Evolutionary conservation across 2,329 filamentous ascomycete species (phyloP), one percentile per base, ranked within the genome.

Genomic region (Beauveria scarabaeidicola): DNA sequence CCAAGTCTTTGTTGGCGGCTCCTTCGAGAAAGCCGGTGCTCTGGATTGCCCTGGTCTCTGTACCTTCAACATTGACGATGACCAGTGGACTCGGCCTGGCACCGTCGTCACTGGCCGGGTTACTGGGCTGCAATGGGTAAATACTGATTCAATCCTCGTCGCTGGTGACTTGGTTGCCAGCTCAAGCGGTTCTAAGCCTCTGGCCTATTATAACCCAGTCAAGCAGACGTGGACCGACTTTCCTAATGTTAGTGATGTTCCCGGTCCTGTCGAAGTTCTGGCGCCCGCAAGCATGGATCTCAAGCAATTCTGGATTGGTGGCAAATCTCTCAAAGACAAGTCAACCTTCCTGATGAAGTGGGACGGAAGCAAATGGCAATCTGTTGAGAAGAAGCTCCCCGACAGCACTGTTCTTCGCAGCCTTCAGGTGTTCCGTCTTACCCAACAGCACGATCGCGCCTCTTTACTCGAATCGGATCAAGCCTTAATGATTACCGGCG

Each of bases 1-100:
- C 1, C 85, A 94, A 54, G 79, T 99, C 13, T 99, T 89, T 68
- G 88, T 99, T 36, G 93, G 88, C 41, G 94, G 94, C 36, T 84
- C 82, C 10, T 99, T 97, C 69, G 78, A 84, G n/a, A 84, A 82
- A 36, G 94, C 91, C 19, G 94, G 94, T 29, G 87, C 88, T 5
- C 81, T 97, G 32, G 86, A 84, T 46, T 99, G 94, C 70, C 85
- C 88, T 3, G 86, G 84, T 51, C 82, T 99, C 25, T 99, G 94
- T 73, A 78, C 88, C 61, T 96, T 89, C 74, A 86, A 88, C 69
- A 84, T 86, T 2, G 76, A 82, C 8, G 79, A 80, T 5, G 81
- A 80, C 15, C 87, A 92, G 67, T 99, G 93, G 93, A 88, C 81
- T 67, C 83, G 88, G 41, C 89, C 91, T 15, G 91, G 91, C 9